Percentiles rank a stretch among this genome's conserved stretches.
Conservation (phyloP, 129 eudicot species). For the Chrysanthemum seticuspe region DNA sequence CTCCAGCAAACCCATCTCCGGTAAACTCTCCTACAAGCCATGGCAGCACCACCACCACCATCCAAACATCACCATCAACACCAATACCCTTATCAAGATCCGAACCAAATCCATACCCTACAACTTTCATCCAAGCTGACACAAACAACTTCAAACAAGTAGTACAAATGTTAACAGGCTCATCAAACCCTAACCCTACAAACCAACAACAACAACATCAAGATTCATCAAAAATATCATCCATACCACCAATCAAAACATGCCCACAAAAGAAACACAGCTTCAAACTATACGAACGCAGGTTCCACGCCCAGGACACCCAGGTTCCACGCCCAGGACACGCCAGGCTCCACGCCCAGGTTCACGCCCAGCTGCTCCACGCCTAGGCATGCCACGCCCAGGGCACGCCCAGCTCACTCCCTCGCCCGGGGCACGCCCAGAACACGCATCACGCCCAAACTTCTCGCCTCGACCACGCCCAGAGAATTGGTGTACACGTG, state of each 20-base stretch:
- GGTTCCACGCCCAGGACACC: no score
- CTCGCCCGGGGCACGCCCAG: no score
- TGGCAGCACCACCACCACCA: constrained; percentile 33
- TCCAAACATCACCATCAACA: constrained; percentile 34
- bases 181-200: constrained; percentile 21
- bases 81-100: constrained; percentile 49
- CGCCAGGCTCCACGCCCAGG: no score
- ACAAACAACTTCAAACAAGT: constrained; percentile 49
- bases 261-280: constrained; percentile 68
- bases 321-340: no score
- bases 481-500: no score
- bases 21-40: constrained; percentile 53
- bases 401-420: no score
- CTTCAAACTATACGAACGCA: constrained; percentile 78
- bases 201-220: constrained; percentile 24
- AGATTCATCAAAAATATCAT: constrained; percentile 24
- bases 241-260: constrained; percentile 65
- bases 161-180: constrained; percentile 54
- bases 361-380: no score
- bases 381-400: no score
- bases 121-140: constrained; percentile 52
- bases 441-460: no score
- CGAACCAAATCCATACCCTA: constrained; percentile 51
- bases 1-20: constrained; percentile 55
- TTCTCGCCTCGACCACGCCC: no score